phyloP scores from a whole-genome alignment of 2,329 filamentous ascomycete species.

The Oidium heveae region DNA sequence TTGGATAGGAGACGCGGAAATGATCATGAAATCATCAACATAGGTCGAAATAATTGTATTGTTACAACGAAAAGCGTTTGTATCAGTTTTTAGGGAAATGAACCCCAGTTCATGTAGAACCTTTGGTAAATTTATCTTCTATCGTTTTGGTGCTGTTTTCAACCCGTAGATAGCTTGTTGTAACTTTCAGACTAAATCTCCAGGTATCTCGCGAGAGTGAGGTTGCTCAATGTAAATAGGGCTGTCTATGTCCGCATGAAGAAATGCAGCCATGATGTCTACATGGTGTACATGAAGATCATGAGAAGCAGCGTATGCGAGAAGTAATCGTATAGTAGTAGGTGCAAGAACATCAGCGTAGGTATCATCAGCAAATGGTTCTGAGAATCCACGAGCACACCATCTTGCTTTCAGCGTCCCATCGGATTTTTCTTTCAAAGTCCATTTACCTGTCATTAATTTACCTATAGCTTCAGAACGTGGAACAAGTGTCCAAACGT shows the following conservation, averaged over 20 bases:
- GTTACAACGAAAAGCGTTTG: no score
- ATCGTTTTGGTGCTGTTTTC: background rate
- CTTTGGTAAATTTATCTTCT: no score
- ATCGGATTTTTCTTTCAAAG: background rate
- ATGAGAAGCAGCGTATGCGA: background rate
- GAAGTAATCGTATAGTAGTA: background rate
- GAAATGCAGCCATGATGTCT: background rate
- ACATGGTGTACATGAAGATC: background rate
- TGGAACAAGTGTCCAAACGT: no score
- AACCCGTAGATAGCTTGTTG: background rate
- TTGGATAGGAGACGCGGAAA: no score
- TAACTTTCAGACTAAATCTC: background rate
- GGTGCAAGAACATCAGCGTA: background rate
- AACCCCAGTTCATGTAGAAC: no score
- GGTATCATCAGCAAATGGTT: background rate
- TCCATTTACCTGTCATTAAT: background rate
- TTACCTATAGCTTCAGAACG: background rate
- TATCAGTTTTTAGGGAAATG: no score
- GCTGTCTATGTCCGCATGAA: background rate
- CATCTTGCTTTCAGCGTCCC: background rate
- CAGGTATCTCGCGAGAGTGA: background rate
- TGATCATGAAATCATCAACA: no score
- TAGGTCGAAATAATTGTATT: no score
- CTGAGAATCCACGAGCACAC: background rate
- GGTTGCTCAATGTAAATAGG: background rate